phyloP scores from a whole-genome alignment of 257 asterid genomes.

The Solanum pinnatisectum region DNA sequence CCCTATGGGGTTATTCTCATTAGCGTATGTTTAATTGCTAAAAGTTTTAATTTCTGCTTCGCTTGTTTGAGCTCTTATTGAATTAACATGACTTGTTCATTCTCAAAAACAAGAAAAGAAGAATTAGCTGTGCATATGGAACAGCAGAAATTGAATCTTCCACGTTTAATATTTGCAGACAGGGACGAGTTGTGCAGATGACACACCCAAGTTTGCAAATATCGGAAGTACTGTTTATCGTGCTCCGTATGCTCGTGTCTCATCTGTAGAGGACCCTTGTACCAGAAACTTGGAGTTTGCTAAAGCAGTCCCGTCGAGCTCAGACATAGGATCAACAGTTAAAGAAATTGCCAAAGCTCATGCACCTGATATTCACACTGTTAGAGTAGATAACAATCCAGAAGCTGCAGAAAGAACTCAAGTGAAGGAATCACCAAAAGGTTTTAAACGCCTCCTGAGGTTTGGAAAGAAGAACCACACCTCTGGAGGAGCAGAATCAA shows the following conservation, averaged over 20 bases:
- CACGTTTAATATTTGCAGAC: conserved; percentile 23
- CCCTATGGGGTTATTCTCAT: neutral
- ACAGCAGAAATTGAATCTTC: neutral
- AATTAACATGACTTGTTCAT: neutral
- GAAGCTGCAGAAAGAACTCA: conserved; percentile 36
- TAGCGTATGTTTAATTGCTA: neutral
- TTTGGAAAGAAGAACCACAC: conserved; percentile 74
- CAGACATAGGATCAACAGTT: conserved; percentile 23
- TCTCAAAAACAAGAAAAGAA: neutral
- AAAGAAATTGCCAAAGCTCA: conserved; percentile 35
- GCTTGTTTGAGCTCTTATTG: neutral
- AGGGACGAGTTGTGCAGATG: conserved; percentile 25
- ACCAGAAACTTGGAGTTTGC: conserved; percentile 35
- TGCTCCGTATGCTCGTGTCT: conserved; percentile 59
- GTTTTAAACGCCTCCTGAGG: conserved; percentile 66
- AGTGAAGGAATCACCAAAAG: conserved; percentile 69
- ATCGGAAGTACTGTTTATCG: conserved; percentile 24
- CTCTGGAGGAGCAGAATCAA: conserved; percentile 56
- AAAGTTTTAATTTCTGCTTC: neutral
- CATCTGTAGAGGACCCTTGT: conserved; percentile 65
- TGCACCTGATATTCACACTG: conserved; percentile 30
- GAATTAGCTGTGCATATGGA: neutral
- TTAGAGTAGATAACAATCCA: conserved; percentile 29
- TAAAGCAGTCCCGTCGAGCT: conserved; percentile 27
- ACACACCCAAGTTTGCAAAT: conserved; percentile 19